Conservation (phyloP, 2,329 filamentous ascomycete genomes). For the Ophiostoma perfectum region DNA sequence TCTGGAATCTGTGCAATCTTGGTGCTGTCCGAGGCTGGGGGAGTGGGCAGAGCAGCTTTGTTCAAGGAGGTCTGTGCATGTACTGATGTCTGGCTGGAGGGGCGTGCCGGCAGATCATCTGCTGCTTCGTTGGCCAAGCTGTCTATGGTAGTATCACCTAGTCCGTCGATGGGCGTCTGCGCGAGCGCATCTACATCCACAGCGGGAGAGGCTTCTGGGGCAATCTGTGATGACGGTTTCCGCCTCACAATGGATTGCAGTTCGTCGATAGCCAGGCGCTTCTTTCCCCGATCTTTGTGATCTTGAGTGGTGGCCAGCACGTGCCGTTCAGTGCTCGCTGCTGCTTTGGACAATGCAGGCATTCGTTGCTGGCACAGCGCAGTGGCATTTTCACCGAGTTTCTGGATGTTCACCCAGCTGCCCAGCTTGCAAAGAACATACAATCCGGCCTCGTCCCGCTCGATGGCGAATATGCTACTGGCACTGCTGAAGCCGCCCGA, state of each 20-base stretch:
- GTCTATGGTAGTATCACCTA: background rate
- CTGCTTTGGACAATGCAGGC: constrained; percentile 18
- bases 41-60: constrained; percentile 15
- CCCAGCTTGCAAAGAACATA: constrained; percentile 66
- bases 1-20: constrained; percentile 11
- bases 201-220: background rate
- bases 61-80: background rate
- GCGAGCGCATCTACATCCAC: background rate
- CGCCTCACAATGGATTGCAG: constrained; percentile 57
- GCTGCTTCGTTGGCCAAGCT: constrained; percentile 28
- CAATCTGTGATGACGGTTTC: background rate
- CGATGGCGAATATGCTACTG: constrained; percentile 55
- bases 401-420: constrained; percentile 57
- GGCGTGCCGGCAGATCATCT: constrained; percentile 10
- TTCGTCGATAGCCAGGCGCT: constrained; percentile 56
- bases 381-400: constrained; percentile 48
- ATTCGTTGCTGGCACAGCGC: constrained; percentile 38
- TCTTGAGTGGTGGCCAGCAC: constrained; percentile 42
- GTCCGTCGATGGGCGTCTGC: background rate
- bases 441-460: constrained; percentile 55
- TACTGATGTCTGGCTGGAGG: constrained; percentile 12
- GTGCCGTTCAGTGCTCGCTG: constrained; percentile 23
- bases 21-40: constrained; percentile 18
- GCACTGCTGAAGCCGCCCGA: constrained; percentile 21
- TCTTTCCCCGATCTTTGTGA: constrained; percentile 49